Base-by-base conservation (phyloP, 352 stramenopile genomes). In the Thalassiosira livingstoniorum region DNA sequence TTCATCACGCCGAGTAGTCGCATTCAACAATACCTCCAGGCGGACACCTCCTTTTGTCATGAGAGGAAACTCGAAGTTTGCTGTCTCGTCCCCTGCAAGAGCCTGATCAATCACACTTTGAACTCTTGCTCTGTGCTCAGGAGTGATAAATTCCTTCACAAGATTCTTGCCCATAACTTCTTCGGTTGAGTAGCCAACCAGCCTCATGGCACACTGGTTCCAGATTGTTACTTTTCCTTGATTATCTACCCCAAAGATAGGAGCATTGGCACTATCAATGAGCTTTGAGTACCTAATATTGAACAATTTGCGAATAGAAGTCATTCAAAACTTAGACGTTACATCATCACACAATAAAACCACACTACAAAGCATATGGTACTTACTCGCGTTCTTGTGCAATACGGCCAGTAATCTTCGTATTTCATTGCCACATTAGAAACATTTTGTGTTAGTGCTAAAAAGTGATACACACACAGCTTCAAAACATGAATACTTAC, bases 151-250 rank as follows among this genome's bases (percentile, higher is more conserved):
- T 27, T 89, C 90, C 4, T 93, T 87, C 29, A 97, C 92, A 4
- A 98, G 77, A 10, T 95, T 83, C 23, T 90, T 82, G 27, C 94
- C 96, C 85, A 97, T 95, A 7, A 96, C 95, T 82, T 98, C 96
- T 4, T 94, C 87, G 10, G 94, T 93, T 45, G 84, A 88, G 76
- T 96, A 98, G 64, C 97, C 96, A 42, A 93, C 97, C 55, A 97
- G 76, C 96, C 92, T 93, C 29, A 91, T 88, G 0, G 94, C 95
- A 82, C 97, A 97, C 47, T 97, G 94, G 82, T 98, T 98, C 85
- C 97, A 98, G 34, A 85, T 61, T 32, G 53, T 67, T 13, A 90
- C 82, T 68, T 82, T 81, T 68, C 80, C 80, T 58, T 84, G 91
- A 88, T 27, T 93, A 94, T 98, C 85, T 42, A 92, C 86, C 15